Evolutionary conservation across 257 asterid species (phyloP).

Genomic region (Lithospermum erythrorhizon): DNA sequence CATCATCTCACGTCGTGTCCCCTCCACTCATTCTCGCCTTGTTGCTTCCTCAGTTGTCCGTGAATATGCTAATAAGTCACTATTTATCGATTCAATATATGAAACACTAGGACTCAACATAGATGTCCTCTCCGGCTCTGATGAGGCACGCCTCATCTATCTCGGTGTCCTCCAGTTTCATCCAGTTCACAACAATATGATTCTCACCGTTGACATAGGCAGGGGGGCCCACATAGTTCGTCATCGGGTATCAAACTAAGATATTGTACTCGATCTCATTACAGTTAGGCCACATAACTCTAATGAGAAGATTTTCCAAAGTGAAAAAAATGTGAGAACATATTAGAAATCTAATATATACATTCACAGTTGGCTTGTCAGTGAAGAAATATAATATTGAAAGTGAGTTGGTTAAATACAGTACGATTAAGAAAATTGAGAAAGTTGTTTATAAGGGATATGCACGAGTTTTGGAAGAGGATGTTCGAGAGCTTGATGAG

Average conservation of each 20-base stretch:
- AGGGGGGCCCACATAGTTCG: slow-evolving; percentile 80
- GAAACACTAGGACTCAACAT: too few species aligned
- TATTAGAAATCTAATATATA: slow-evolving; percentile 24
- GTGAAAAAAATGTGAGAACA: slow-evolving; percentile 35
- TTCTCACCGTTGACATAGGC: slow-evolving; percentile 66
- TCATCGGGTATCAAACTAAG: slow-evolving; percentile 41
- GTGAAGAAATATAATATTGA: slow-evolving; percentile 38
- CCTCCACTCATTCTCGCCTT: slow-evolving; percentile 45
- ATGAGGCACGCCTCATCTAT: slow-evolving; percentile 72
- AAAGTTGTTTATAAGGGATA: too few species aligned
- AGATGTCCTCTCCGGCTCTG: slow-evolving; percentile 52
- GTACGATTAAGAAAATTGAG: slow-evolving; percentile 64
- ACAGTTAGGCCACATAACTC: slow-evolving; percentile 63
- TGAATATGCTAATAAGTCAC: slow-evolving; percentile 57
- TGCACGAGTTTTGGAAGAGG: slow-evolving; percentile 19
- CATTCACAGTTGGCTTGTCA: slow-evolving; percentile 37
- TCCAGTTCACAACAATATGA: slow-evolving; percentile 34
- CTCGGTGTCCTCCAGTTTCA: slow-evolving; percentile 60
- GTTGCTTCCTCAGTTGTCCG: slow-evolving; percentile 90
- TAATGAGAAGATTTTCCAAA: slow-evolving; percentile 31
- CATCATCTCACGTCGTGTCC: slow-evolving; percentile 27
- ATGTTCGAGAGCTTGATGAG: slow-evolving; percentile 26
- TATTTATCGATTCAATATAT: slow-evolving; percentile 24
- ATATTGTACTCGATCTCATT: slow-evolving; percentile 43
- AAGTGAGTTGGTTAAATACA: slow-evolving; percentile 54